phyloP scores from a whole-genome alignment of 2,329 filamentous ascomycete genomes.

The Penicillium occitanis region DNA sequence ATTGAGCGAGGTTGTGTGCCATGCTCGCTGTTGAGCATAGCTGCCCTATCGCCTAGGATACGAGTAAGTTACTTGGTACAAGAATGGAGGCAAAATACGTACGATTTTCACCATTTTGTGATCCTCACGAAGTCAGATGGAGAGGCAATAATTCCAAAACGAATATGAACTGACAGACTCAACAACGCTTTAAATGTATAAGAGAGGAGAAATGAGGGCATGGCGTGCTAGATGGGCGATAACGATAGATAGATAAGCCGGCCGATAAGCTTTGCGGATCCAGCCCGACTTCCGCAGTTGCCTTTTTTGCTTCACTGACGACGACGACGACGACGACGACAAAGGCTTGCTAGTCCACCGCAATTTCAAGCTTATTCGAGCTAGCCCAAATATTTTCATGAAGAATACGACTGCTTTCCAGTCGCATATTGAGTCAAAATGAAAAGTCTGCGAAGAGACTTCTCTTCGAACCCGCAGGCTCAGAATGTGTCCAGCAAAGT shows the following conservation, averaged over 20 bases:
- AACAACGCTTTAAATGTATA: neutral
- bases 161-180: no score
- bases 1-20: conserved; percentile 76
- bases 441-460: conserved; percentile 62
- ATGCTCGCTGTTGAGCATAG: conserved; percentile 81
- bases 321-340: neutral
- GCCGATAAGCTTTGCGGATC: conserved; percentile 3
- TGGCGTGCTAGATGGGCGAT: neutral
- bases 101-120: conserved; percentile 18
- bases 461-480: conserved; percentile 55
- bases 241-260: neutral
- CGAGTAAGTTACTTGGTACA: conserved; percentile 9
- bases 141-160: no score
- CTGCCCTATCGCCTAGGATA: conserved; percentile 75
- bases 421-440: conserved; percentile 39
- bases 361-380: neutral
- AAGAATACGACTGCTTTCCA: neutral
- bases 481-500: conserved; percentile 90
- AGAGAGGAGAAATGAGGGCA: neutral
- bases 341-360: neutral
- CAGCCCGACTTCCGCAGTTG: conserved; percentile 1
- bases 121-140: neutral
- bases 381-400: neutral
- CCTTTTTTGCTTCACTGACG: conserved; percentile 1
- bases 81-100: neutral